Base-by-base conservation (phyloP, 2,329 filamentous ascomycete genomes). In the Alternaria sp. region DNA sequence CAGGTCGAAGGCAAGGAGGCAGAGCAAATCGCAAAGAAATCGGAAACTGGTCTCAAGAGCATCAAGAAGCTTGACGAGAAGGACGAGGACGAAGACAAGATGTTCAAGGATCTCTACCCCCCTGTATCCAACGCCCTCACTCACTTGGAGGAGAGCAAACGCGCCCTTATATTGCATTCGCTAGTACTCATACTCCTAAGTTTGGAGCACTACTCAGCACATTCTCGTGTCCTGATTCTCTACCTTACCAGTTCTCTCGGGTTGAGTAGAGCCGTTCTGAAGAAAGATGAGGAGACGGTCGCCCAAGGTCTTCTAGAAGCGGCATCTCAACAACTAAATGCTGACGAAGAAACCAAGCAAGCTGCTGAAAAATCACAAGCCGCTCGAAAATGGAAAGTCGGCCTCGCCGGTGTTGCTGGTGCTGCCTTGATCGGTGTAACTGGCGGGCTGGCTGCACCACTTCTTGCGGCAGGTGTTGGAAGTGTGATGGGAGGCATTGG, bases 361-460 rank as follows among this genome's bases (percentile, higher is more conserved):
- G 88, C 90, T 55, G 86, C 82, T 0, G 89, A 93, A 57, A 88
- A 92, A 62, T 87, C 85, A 43, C 89, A 88, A 64, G 81, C 82
- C n/a, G 79, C 85, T 18, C 85, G 89, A 45, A 89, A 89, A 75
- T 92, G 89, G 87, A 93, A 93, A 75, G 93, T 97, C 20, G 93
- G 94, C 0, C 83, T 97, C 27, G 94, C 94, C 0, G 92, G 91
- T 9, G 92, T 96, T 0, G 93, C 92, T 0, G 94, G 94, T 11
- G 94, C 94, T 2, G 92, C 92, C 0, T 82, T 97, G 2, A 94
- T 97, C n/a, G 89, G 89, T 10, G 87, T 92, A 4, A 97, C 93
- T 0, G 90, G 90, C 28, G 91, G 90, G 32, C 86, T 97, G 10
- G 91, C 92, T 9, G 88, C 91, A 1, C 90, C 93, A 0, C 83